Percentiles rank a stretch among this genome's conserved stretches.
Conservation (phyloP, 2,329 filamentous ascomycete species). For the Ascochyta fabae region DNA sequence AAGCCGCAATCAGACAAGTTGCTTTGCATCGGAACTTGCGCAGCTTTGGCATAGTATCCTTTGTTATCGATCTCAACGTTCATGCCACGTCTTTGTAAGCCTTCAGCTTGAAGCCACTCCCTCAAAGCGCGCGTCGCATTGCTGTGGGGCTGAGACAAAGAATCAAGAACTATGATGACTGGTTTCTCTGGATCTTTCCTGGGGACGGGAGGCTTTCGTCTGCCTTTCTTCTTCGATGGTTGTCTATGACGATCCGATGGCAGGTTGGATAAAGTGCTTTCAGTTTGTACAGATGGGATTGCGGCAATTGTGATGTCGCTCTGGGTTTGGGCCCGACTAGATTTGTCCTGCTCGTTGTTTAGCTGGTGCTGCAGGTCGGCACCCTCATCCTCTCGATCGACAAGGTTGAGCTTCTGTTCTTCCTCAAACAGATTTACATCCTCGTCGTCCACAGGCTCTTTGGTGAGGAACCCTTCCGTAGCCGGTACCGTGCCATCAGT, state of each 20-base stretch:
- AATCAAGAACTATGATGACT: conserved; percentile 86
- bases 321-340: not conserved
- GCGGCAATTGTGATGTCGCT: not conserved
- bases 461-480: not conserved
- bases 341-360: not conserved
- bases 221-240: conserved; percentile 31
- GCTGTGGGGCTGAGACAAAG: conserved; percentile 66
- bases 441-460: conserved; percentile 2
- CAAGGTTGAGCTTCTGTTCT: conserved; percentile 25
- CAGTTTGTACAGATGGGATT: not conserved
- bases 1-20: conserved; percentile 92
- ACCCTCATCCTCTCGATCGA: conserved; percentile 26
- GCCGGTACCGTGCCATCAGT: not conserved
- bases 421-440: conserved; percentile 33
- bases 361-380: not conserved
- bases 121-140: conserved; percentile 72
- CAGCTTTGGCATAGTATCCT: conserved; percentile 70
- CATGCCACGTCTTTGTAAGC: conserved; percentile 65
- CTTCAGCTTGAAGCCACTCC: conserved; percentile 78
- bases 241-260: not conserved
- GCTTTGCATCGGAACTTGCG: conserved; percentile 74
- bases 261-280: not conserved
- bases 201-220: conserved; percentile 21
- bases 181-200: conserved; percentile 55
- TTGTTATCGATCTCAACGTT: conserved; percentile 54